A percentile compares a stretch with the other conserved stretches of the same genome.
Conservation (phyloP, 176 grass and related monocot species). For the Musa itinerans region DNA sequence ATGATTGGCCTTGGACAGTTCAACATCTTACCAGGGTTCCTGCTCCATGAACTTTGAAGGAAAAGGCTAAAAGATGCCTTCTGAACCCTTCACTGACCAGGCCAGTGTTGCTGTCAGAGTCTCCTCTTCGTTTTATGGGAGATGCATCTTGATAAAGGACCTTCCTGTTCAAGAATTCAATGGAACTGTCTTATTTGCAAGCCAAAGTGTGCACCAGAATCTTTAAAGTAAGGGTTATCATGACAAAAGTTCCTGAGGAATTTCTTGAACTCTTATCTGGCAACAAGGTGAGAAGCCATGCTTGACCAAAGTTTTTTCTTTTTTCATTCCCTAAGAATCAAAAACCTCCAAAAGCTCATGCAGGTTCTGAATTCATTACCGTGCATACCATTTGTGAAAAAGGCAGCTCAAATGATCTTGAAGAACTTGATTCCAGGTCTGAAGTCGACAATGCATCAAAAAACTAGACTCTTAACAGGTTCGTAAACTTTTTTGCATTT, state of each 20-base stretch:
- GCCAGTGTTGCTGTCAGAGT: too few relatives aligned
- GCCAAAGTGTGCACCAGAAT: background rate
- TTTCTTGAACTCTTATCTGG: background rate
- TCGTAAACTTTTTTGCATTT: background rate
- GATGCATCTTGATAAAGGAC: too few relatives aligned
- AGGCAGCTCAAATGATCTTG: background rate
- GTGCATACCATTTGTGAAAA: background rate
- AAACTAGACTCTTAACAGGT: background rate
- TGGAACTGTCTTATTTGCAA: background rate
- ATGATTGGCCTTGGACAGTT: too few relatives aligned
- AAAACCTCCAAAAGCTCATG: background rate
- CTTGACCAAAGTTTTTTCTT: background rate
- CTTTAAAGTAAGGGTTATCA: background rate
- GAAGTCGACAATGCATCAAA: background rate
- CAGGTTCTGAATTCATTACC: background rate
- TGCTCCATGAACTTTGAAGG: too few relatives aligned
- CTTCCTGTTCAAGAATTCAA: too few relatives aligned
- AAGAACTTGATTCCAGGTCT: background rate
- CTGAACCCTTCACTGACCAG: too few relatives aligned
- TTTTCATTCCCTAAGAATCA: background rate
- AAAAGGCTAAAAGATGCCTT: too few relatives aligned
- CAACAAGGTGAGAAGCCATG: background rate
- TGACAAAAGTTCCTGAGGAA: background rate
- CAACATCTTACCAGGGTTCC: too few relatives aligned
- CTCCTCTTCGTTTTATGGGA: too few relatives aligned